phyloP scores from a whole-genome alignment of 2,329 filamentous ascomycete species.

The Exophiala calicioides region DNA sequence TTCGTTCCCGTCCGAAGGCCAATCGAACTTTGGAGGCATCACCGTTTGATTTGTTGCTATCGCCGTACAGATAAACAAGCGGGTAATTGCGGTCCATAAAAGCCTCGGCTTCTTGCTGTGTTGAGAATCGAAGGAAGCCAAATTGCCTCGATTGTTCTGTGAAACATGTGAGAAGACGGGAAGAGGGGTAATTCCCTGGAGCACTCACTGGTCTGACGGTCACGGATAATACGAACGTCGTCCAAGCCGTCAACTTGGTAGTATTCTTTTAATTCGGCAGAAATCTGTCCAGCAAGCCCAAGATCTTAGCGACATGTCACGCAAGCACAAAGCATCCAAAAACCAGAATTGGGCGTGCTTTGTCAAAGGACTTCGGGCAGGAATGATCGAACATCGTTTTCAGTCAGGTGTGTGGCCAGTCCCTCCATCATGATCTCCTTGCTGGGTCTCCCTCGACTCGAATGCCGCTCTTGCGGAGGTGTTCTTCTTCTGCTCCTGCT shows the following conservation, averaged over 20 bases:
- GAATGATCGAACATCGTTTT: conserved; percentile 53
- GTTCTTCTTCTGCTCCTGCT: conserved; percentile 36
- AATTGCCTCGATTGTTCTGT: conserved; percentile 57
- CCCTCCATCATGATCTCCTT: conserved; percentile 55
- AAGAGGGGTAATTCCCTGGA: conserved; percentile 5
- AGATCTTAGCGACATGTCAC: conserved; percentile 28
- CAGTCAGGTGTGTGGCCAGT: conserved; percentile 50
- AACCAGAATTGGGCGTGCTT: conserved; percentile 17
- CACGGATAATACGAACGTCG: conserved; percentile 59
- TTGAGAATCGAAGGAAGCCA: conserved; percentile 58
- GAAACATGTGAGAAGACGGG: conserved; percentile 6
- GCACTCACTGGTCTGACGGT: conserved; percentile 58
- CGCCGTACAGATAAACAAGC: conserved; percentile 51
- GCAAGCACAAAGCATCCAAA: conserved; percentile 20
- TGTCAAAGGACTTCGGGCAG: conserved; percentile 30
- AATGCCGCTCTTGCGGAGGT: conserved; percentile 40
- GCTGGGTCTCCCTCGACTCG: conserved; percentile 46
- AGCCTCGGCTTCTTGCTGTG: conserved; percentile 50
- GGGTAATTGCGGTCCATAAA: conserved; percentile 58
- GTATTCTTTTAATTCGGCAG: conserved; percentile 54
- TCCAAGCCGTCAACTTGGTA: conserved; percentile 56
- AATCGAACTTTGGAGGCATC: conserved; percentile 51
- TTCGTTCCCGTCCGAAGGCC: conserved; percentile 55
- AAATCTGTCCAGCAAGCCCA: conserved; percentile 51
- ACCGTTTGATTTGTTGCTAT: conserved; percentile 39